Conservation (phyloP, 2,329 filamentous ascomycete species). For the Xylaria sp. region DNA sequence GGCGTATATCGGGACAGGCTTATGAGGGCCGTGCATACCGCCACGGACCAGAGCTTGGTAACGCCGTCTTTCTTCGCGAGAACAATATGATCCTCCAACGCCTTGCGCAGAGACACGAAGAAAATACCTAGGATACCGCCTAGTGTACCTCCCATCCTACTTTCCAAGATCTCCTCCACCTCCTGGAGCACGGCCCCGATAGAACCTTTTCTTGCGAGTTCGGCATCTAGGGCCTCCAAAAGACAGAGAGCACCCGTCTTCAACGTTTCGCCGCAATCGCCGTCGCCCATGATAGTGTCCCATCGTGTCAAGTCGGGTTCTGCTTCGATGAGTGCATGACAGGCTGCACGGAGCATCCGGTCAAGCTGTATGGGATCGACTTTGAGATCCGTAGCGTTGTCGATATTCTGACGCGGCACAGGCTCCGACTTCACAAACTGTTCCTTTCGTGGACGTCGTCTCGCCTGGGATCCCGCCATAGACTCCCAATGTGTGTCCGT, state of each 20-base stretch:
- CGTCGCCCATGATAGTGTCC: slow-evolving; percentile 60
- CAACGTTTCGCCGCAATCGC: slow-evolving; percentile 60
- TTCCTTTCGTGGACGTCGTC: slow-evolving; percentile 35
- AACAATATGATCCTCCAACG: slow-evolving; percentile 35
- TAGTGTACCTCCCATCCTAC: slow-evolving; percentile 44
- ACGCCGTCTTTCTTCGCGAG: slow-evolving; percentile 31
- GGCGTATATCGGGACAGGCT: slow-evolving; percentile 49
- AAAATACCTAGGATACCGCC: slow-evolving; percentile 38
- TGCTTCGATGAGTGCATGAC: slow-evolving; percentile 47
- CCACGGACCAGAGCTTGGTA: slow-evolving; percentile 40
- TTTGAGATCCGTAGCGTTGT: slow-evolving; percentile 39
- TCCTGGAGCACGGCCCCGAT: slow-evolving; percentile 43
- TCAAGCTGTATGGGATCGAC: slow-evolving; percentile 50
- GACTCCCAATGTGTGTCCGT: slow-evolving; percentile 55
- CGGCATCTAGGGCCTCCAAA: slow-evolving; percentile 42
- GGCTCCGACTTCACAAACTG: slow-evolving; percentile 39
- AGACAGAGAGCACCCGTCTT: slow-evolving; percentile 47
- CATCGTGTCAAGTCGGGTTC: slow-evolving; percentile 59
- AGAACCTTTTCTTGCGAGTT: slow-evolving; percentile 39
- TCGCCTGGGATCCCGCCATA: slow-evolving; percentile 42
- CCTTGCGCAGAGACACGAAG: slow-evolving; percentile 40
- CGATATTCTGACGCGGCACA: slow-evolving; percentile 34
- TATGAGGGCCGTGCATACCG: slow-evolving; percentile 39
- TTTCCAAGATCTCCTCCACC: slow-evolving; percentile 51
- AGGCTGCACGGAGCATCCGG: slow-evolving; percentile 51